These are phyloP conservation scores for Croton laevigatus DNA, from an alignment of 441 rosid species.

Conservation along the genomic window DNA sequence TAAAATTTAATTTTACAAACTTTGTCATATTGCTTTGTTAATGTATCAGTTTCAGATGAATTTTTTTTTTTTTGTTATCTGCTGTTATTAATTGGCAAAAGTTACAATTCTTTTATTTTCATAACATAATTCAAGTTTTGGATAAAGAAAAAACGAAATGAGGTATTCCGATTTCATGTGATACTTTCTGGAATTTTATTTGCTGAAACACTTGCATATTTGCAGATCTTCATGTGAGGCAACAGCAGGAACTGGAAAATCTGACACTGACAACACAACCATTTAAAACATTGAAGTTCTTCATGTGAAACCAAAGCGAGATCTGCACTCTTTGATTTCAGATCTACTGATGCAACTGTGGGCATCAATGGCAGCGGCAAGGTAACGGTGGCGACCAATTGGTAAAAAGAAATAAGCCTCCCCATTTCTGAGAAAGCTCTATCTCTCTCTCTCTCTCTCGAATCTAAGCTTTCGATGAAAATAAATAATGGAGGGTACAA, in stretches of 20 bases:
- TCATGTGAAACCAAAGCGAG: no score
- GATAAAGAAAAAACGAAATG: not conserved
- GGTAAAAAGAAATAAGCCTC: no score
- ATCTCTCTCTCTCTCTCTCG: no score
- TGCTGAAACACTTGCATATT: conserved; percentile 21
- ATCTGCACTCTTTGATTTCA: no score
- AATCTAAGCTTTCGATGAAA: no score
- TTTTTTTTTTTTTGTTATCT: not conserved
- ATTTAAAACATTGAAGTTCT: conserved; percentile 63
- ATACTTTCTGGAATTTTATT: not conserved
- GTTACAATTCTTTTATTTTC: not conserved
- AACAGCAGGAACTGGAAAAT: conserved; percentile 68
- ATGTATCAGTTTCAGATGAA: not conserved
- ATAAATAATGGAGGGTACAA: no score
- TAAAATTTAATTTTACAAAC: not conserved
- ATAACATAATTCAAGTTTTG: not conserved
- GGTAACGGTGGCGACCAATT: no score
- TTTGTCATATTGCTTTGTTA: not conserved
- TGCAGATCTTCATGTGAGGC: conserved; percentile 61
- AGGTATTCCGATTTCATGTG: not conserved
- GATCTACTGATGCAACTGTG: no score
- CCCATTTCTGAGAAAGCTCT: no score
- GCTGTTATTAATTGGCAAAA: not conserved
- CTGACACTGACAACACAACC: conserved; percentile 72
- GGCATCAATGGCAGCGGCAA: no score